Conservation (phyloP, 1,139 yeast species). For the Entelexis sorbosivorans region DNA sequence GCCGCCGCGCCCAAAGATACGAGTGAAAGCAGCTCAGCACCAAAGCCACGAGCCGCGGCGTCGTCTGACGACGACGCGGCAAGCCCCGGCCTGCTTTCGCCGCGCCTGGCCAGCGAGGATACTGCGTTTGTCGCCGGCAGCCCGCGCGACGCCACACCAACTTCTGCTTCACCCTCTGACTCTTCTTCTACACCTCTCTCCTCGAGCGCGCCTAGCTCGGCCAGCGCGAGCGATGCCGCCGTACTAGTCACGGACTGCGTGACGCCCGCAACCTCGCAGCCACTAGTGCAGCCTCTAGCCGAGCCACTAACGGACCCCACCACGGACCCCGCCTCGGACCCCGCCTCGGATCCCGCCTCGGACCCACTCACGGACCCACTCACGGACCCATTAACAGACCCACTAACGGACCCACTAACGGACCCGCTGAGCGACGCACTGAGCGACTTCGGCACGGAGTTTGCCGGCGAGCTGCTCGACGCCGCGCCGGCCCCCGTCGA, state of each 20-base stretch:
- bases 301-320: background rate
- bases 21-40: background rate
- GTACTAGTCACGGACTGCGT: no score
- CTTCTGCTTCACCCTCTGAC: background rate
- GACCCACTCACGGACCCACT: background rate
- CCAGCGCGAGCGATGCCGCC: no score
- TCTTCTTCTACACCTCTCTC: background rate
- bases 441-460: background rate
- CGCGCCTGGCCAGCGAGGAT: background rate
- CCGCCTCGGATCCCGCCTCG: background rate
- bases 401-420: background rate
- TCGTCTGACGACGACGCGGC: no score
- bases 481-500: background rate
- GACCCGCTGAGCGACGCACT: background rate
- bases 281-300: no score
- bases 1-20: background rate
- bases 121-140: background rate
- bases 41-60: background rate
- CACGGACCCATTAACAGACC: background rate
- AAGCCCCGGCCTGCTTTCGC: background rate
- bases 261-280: no score
- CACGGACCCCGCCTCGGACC: background rate
- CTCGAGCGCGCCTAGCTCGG: no score
- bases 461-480: background rate
- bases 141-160: background rate